A percentile compares a stretch with the other conserved stretches of the same genome.
Conservation (phyloP, 257 asterid genomes). For the Gentiana dahurica region DNA sequence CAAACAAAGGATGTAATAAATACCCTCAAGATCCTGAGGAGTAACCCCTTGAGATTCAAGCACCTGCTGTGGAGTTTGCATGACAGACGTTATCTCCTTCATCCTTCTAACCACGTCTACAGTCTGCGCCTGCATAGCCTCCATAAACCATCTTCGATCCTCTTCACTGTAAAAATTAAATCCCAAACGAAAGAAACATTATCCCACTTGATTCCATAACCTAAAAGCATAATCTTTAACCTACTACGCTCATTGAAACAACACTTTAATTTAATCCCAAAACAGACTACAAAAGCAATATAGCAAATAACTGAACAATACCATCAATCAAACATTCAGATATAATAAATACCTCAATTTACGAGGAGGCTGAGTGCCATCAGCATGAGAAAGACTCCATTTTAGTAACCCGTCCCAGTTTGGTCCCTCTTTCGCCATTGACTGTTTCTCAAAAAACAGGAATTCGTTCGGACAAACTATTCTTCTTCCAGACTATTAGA, state of each 20-base stretch:
- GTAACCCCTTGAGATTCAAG: constrained; percentile 82
- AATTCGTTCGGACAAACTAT: too few relatives aligned
- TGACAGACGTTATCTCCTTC: constrained; percentile 83
- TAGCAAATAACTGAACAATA: too few relatives aligned
- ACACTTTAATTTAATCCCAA: constrained; percentile 1
- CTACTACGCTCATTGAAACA: background rate
- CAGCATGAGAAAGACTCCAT: constrained; percentile 88
- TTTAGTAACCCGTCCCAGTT: constrained; percentile 92
- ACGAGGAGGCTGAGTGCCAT: constrained; percentile 55
- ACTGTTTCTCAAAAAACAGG: background rate
- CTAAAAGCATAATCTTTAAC: constrained; percentile 1
- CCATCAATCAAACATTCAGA: background rate
- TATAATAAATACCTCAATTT: constrained; percentile 40
- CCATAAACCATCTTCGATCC: constrained; percentile 87
- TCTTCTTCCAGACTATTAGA: too few relatives aligned
- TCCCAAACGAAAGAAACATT: background rate
- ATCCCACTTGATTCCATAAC: background rate
- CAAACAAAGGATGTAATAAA: background rate
- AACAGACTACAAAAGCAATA: background rate
- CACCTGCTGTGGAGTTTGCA: constrained; percentile 78
- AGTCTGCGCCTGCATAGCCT: constrained; percentile 90
- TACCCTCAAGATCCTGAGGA: constrained; percentile 74
- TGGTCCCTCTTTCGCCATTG: constrained; percentile 82
- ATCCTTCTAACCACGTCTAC: constrained; percentile 72
- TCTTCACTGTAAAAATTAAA: constrained; percentile 48